Evolutionary conservation across 805 yeast genomes (phyloP), one percentile per base, ranked within the genome.

Genomic region (Priceomyces haplophilus): DNA sequence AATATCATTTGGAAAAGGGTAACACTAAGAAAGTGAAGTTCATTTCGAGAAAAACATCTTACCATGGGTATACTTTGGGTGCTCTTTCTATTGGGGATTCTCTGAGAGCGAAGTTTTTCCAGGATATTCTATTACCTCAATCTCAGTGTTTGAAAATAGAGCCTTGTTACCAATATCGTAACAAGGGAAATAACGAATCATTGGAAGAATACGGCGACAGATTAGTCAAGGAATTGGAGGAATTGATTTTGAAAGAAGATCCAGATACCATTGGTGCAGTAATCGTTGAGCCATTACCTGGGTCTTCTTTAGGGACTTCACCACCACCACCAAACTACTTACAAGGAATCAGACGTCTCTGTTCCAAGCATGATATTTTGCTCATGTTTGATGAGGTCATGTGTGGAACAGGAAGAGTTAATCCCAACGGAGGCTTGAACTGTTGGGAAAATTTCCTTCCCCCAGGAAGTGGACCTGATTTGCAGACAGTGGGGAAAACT

Each of bases 371-470:
- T 46, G 67, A 57, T 37, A 50, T 61, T 34, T 37, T 63, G 31
- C 49, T 63, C 45, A 58, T 57, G 55, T 48, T 61, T 21, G 67
- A 62, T 40, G 67, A 63, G 50, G 68, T 62, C 18, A 62, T 64
- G 69, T 64, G 67, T 52, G 67, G 67, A 12, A 62, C 65, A 15
- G 67, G 67, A 25, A 53, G 67, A 41, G 53, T 57, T 33, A 49
- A 44, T 47, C 56, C 51, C 15, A 50, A 55, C 33, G 62, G 61
- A 5, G 52, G 55, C 3, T 50, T 61, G 36, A 58, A 61, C 47
- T 54, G 62, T 41, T 61, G 65, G 66, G 65, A 61, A 46, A 55
- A 56, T 44, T 61, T 49, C 42, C 50, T 60, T 40, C 49, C 54
- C 7, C 42, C 43, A 3, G 52, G 51, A 40, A 52, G 56, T 41